Evolutionary conservation across 2,329 filamentous ascomycete genomes (phyloP), one percentile per base, ranked within the genome.

Genomic region (Colletotrichum incanum): DNA sequence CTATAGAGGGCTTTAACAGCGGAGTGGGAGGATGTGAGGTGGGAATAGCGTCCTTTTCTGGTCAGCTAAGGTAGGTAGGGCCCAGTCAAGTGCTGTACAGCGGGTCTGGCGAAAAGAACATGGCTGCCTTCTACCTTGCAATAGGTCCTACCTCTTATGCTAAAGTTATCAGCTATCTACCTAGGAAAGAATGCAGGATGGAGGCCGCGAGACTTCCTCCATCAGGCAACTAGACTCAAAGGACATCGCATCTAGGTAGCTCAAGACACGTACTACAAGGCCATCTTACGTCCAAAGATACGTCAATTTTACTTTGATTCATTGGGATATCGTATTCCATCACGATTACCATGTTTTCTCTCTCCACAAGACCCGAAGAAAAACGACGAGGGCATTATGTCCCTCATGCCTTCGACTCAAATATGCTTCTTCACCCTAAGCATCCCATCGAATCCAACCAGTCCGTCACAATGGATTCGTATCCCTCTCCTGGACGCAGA

Each of bases 291-390:
- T 20, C 49, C 23, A 59, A 18, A n/a, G 3, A 41, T 8, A 58
- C 55, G 18, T 45, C 58, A 23, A 7, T 34, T 45, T 39, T 64
- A 8, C 18, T 37, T 43, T 34, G 37, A 31, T 55, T 52, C 39
- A 55, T 23, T 37, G 37, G 37, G 11, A 64, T 55, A 37, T 45
- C 49, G 49, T 45, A 41, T 45, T 23, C 37, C 23, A 34, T 20
- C 61, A 64, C 20, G 14, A 55, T 18, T 18, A 45, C 18, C 49
- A 31, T 23, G 28, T 54, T 64, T 41, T 54, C 9, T 64, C 9
- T 64, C 18, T 52, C 39, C 37, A 60, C 39, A 26, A 45, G 26
- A 45, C 11, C 37, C 23, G 9, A 28, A 28, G 49, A 7, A 20
- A 45, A 52, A 45, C 23, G 26, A 9, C 9, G 39, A 59, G 37